Base-by-base conservation (phyloP, 352 stramenopile species). In the Phytopythium chamaehyphon region DNA sequence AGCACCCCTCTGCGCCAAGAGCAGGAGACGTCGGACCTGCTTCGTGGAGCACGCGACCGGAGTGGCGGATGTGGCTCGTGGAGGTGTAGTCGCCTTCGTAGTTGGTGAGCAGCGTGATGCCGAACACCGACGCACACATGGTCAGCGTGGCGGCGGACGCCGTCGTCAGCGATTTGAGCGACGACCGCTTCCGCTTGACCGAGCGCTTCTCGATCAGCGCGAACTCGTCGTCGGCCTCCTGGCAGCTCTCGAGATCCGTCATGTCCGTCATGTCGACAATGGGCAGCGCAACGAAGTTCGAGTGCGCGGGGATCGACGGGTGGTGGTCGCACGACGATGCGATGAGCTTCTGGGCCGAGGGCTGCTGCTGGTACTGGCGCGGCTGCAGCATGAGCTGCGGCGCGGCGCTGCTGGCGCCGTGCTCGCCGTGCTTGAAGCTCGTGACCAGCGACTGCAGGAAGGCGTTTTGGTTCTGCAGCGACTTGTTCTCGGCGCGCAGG, bases 391-490 rank as follows among this genome's bases (percentile, higher is more conserved):
- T 44, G 26, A 57, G 51, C 4, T 43, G 23, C 28, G 63, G 44
- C 9, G 64, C 18, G 3, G 55, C 49, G 37, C 57, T 58, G 14
- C 19, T 28, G 35, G 47, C 24, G 11, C 7, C 55, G 1, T 47
- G 59, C 24, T 54, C 49, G 22, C 64, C 57, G 15, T 58, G 61
- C 57, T 71, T 83, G 55, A 68, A 68, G 58, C 51, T 76, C 40
- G 81, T 77, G 45, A 88, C 81, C 21, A 92, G 71, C 14, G 76
- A 87, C 39, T 80, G 78, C 61, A 92, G 55, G 40, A 92, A 92
- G 15, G 71, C 57, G 56, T 90, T 88, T 55, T 92, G 82, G 51
- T 88, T 77, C 35, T 76, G 73, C 38, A 90, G 71, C 31, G 82
- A 88, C 57, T 90, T 87, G 69, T 90, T 92, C 51, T 89, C 79